Percentiles rank a stretch among this genome's conserved stretches.
phyloP scores from a whole-genome alignment of 495 filamentous ascomycete genomes.

The Lasiosphaeris hirsuta region DNA sequence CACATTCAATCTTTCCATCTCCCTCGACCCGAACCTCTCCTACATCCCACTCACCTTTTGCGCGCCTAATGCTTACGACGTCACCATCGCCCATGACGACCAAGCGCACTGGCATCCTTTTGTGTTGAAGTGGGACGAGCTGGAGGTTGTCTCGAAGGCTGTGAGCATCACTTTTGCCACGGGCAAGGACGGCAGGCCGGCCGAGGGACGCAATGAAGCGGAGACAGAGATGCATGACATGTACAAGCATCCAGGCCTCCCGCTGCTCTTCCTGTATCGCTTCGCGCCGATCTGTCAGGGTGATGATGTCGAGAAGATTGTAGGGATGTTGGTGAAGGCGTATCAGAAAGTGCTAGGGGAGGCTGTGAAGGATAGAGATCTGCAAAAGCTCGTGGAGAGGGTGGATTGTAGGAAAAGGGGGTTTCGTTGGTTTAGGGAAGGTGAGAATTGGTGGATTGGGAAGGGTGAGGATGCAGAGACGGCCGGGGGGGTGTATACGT shows the following conservation, averaged over 20 bases:
- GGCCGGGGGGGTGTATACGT: neutral
- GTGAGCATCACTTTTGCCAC: neutral
- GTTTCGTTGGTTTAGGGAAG: neutral
- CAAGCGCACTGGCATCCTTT: constrained; percentile 1
- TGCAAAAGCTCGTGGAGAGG: neutral
- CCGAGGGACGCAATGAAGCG: neutral
- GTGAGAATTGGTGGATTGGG: constrained; percentile 3
- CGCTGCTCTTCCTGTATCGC: constrained; percentile 1
- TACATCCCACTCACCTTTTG: neutral
- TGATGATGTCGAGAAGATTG: neutral
- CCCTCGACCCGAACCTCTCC: neutral
- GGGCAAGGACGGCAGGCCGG: neutral
- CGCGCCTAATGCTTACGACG: neutral
- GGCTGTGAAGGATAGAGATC: neutral
- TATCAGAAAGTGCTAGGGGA: neutral
- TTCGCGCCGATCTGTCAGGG: neutral
- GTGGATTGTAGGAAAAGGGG: neutral
- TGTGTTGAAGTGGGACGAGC: neutral
- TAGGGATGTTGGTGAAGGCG: neutral
- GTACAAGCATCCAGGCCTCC: neutral
- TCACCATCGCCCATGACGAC: constrained; percentile 1
- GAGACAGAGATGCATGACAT: neutral
- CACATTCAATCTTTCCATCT: neutral
- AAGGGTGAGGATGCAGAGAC: neutral
- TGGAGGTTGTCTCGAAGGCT: neutral